These are phyloP conservation scores for Paspalum notatum DNA, from an alignment of 176 grass and related monocot genomes.

Conservation along the genomic window DNA sequence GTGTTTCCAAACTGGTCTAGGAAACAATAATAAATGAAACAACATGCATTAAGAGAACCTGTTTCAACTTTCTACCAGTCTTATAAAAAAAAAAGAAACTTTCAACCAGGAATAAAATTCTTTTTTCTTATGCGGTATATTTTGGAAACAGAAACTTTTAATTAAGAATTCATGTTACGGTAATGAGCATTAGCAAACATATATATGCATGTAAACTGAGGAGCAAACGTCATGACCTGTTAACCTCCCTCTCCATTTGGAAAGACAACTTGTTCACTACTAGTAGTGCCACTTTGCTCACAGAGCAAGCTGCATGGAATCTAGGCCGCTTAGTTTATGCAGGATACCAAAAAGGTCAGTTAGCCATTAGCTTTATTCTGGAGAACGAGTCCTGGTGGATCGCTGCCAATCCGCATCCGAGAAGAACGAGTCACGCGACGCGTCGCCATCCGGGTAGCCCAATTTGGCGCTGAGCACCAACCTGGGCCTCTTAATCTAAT, in stretches of 20 bases:
- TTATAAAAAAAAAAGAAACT: too few species aligned
- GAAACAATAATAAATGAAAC: too few species aligned
- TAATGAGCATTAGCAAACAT: too few species aligned
- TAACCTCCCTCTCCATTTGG: not conserved
- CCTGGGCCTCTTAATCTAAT: not conserved
- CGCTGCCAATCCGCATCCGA: not conserved
- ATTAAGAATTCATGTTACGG: too few species aligned
- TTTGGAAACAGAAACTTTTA: too few species aligned
- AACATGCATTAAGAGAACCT: too few species aligned
- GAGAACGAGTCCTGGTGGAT: not conserved
- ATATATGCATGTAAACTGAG: not conserved
- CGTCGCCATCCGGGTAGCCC: not conserved
- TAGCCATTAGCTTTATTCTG: not conserved
- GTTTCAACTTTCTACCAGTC: too few species aligned
- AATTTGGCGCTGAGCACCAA: not conserved
- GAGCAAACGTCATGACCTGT: not conserved
- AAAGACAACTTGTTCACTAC: slow-evolving; percentile 12
- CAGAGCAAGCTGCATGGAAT: slow-evolving; percentile 7
- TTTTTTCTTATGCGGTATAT: too few species aligned
- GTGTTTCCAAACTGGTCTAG: too few species aligned
- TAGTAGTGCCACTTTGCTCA: not conserved
- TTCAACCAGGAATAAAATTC: too few species aligned
- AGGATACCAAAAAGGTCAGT: slow-evolving; percentile 21
- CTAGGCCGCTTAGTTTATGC: slow-evolving; percentile 29
- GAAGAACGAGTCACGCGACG: not conserved